phyloP scores from a whole-genome alignment of 1,139 yeast species.

The Lodderomyces orthopsilosis region DNA sequence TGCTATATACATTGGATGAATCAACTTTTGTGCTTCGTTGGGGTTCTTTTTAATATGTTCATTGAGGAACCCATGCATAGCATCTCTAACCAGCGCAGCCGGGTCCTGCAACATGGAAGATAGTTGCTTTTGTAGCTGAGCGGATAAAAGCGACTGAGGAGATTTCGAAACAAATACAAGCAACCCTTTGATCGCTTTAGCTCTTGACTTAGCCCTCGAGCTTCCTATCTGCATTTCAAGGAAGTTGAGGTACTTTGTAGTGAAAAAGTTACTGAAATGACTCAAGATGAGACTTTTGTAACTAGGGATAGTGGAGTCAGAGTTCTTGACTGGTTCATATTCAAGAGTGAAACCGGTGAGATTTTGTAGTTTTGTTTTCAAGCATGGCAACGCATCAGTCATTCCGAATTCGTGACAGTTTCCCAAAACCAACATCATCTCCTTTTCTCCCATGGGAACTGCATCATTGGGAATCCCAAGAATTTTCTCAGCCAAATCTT shows the following conservation, averaged over 20 bases:
- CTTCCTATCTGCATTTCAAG: constrained; percentile 33
- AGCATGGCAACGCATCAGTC: constrained; percentile 5
- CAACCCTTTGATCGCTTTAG: constrained; percentile 63
- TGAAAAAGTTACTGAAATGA: background rate
- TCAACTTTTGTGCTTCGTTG: constrained; percentile 45
- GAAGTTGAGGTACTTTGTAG: constrained; percentile 1
- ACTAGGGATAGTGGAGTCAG: background rate
- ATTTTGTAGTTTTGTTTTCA: constrained; percentile 5
- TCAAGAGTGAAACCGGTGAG: background rate
- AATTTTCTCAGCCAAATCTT: background rate
- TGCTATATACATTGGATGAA: constrained; percentile 48
- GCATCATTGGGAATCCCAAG: background rate
- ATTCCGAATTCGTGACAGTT: constrained; percentile 9
- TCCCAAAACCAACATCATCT: constrained; percentile 3
- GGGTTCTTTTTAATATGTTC: constrained; percentile 48
- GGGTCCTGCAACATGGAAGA: constrained; percentile 52
- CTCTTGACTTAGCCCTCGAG: constrained; percentile 56
- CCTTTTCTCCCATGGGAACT: constrained; percentile 2
- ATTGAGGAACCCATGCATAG: constrained; percentile 65
- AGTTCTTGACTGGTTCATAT: background rate
- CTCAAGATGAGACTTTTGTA: background rate
- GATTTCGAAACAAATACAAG: constrained; percentile 47
- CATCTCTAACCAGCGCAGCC: constrained; percentile 74
- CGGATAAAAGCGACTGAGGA: constrained; percentile 45
- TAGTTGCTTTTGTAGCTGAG: constrained; percentile 52